Evolutionary conservation across 2,329 filamentous ascomycete species (phyloP), one percentile per base, ranked within the genome.

Genomic region (Diaporthe citri): DNA sequence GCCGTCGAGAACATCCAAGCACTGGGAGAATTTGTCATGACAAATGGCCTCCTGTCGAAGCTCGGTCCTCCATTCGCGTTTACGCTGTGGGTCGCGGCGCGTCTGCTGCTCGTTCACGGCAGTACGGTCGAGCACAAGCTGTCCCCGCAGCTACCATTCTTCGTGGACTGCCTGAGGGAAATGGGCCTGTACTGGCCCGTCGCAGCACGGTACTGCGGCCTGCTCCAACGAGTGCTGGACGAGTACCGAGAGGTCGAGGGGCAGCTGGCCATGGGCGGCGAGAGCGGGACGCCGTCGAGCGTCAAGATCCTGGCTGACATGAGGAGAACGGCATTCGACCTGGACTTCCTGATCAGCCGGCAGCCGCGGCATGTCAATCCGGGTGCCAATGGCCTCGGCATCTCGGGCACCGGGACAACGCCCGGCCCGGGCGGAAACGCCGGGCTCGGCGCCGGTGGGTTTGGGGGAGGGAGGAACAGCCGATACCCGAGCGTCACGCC

Each of bases 11-110:
- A 94, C 79, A 95, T 98, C 75, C 91, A 93, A 51, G 91, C 93
- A 0, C 88, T 98, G 1, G 93, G 93, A 76, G 92, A 94, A 76
- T 95, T 95, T 80, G 95, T 97, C 17, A 90, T 94, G 39, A 91
- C 91, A 76, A 93, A 95, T 79, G 89, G 89, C 70, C 90, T 97
- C 82, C 87, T 98, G 28, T 88, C 91, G 67, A 95, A 95, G 82
- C 90, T 98, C 22, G 96, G 96, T 0, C 95, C 95, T 0, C 95
- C 95, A 0, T 98, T 98, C 82, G 95, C 95, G 4, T 98, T 98
- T 81, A 95, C 94, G 0, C 87, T 98, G 2, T 98, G 96, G 96
- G 96, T 98, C 22, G 95, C 94, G 4, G 95, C 96, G 8, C 93
- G 96, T 4, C 88, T 98, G 4, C 87, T 97, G 7, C 91, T 98